Evolutionary conservation across 1,284 basidiomycete genomes (phyloP).

Genomic region (Heterobasidion irregulare): DNA sequence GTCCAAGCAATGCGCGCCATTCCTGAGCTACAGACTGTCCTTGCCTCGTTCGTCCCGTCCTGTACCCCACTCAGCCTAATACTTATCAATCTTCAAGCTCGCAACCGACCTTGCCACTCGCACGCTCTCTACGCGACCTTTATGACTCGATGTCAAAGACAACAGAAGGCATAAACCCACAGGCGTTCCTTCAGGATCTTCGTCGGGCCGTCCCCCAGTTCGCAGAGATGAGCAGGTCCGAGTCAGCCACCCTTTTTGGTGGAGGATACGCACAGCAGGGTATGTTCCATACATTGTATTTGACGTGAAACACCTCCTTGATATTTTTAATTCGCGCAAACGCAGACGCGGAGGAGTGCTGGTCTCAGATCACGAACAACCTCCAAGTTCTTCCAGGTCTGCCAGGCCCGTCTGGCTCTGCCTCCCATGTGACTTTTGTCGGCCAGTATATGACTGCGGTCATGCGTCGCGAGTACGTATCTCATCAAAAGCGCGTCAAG

Average conservation of each 20-base stretch:
- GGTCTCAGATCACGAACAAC: slow-evolving; percentile 76
- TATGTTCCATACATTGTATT: slow-evolving; percentile 16
- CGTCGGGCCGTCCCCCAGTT: slow-evolving; percentile 88
- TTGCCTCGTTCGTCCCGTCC: slow-evolving; percentile 22
- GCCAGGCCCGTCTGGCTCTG: slow-evolving; percentile 23
- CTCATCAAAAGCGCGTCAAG: background rate
- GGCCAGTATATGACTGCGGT: slow-evolving; percentile 83
- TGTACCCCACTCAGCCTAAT: background rate
- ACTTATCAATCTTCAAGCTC: slow-evolving; percentile 2
- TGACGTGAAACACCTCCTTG: too few species aligned
- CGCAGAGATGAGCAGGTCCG: slow-evolving; percentile 48
- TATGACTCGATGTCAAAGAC: slow-evolving; percentile 71
- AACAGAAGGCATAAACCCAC: slow-evolving; percentile 72
- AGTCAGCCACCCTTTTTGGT: background rate
- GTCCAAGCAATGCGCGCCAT: slow-evolving; percentile 88
- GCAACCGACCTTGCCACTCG: slow-evolving; percentile 22
- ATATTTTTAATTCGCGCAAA: slow-evolving; percentile 39
- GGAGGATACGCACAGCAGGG: slow-evolving; percentile 83
- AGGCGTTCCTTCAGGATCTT: slow-evolving; percentile 64
- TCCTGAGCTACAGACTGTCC: slow-evolving; percentile 75
- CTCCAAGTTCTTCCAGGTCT: slow-evolving; percentile 57
- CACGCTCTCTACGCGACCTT: slow-evolving; percentile 62
- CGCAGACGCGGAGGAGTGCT: slow-evolving; percentile 94
- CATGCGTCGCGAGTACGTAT: slow-evolving; percentile 72
- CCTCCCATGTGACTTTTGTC: slow-evolving; percentile 50